Base-by-base conservation (phyloP, 1,284 basidiomycete species). In the Sporisorium sorghi region DNA sequence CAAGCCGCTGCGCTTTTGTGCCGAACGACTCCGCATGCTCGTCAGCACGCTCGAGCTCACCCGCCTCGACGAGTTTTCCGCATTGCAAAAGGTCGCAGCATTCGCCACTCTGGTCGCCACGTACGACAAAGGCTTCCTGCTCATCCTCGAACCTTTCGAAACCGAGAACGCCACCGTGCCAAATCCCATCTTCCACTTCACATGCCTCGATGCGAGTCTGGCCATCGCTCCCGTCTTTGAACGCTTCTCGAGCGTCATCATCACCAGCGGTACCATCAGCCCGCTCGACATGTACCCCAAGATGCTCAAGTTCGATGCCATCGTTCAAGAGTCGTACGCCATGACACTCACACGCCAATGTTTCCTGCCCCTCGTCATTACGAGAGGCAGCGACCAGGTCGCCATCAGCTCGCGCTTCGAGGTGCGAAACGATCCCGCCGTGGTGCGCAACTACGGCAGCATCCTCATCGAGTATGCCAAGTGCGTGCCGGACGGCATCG, bases 241-340 rank as follows among this genome's bases (percentile, higher is more conserved):
- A 83, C 91, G 95, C 46, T 99, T 99, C 85, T 95, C 93, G 84
- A 95, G 92, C 73, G 97, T 99, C 46, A 94, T 99, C 78, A 99
- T 99, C 85, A 99, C 97, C 0, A 97, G 94, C 14, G 97, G 97
- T 79, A 99, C 97, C 32, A 95, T 99, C 79, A 97, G 94, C 8
- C 97, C 97, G 6, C 87, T 99, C 60, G 97, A 99, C 86, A 99
- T 99, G 97, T 97, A 99, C 85, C 97, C 97, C 23, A 99, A 99
- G 86, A 99, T 99, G 92, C 88, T 99, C 44, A 93, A 96, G 79
- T 99, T 99, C 85, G 94, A 94, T 32, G 95, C 97, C 2, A 94
- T 97, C 23, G 93, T 97, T 11, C 93, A 97, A 86, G 96, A 98
- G 85, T 93, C 92, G 3, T 99, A 99, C 86, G 90, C 96, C 3